Conservation (phyloP, 2,329 filamentous ascomycete species). For the Aspergillus spinulosporus region DNA sequence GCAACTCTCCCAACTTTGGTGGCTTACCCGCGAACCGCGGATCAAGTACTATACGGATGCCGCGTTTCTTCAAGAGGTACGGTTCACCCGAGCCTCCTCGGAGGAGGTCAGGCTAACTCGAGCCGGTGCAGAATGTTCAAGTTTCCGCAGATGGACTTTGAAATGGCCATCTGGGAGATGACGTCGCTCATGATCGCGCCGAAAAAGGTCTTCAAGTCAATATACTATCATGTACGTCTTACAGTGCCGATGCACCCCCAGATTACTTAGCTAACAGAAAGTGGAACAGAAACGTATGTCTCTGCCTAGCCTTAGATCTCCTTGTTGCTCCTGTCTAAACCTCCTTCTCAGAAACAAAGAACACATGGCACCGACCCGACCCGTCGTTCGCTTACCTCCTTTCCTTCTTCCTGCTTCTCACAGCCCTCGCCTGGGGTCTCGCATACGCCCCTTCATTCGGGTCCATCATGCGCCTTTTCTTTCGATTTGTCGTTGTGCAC, state of each 20-base stretch:
- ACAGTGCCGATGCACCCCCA: neutral
- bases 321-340: neutral
- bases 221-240: constrained; percentile 65
- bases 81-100: neutral
- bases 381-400: constrained; percentile 70
- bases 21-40: constrained; percentile 50
- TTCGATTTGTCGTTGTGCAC: constrained; percentile 56
- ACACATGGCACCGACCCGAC: constrained; percentile 69
- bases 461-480: constrained; percentile 49
- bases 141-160: constrained; percentile 73
- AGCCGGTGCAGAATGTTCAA: constrained; percentile 58
- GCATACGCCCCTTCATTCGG: constrained; percentile 51
- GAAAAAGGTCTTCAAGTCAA: constrained; percentile 70
- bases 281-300: constrained; percentile 41
- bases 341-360: constrained; percentile 60
- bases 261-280: neutral
- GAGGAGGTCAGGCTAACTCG: neutral
- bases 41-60: constrained; percentile 57
- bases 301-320: neutral
- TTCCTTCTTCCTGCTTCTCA: constrained; percentile 63
- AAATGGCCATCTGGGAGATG: constrained; percentile 73
- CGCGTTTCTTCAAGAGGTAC: constrained; percentile 65
- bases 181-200: constrained; percentile 66
- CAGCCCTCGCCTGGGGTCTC: constrained; percentile 60
- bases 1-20: constrained; percentile 54